These are phyloP conservation scores for Acer campestre DNA, from an alignment of 345 rosid genomes.

Conservation along the genomic window DNA sequence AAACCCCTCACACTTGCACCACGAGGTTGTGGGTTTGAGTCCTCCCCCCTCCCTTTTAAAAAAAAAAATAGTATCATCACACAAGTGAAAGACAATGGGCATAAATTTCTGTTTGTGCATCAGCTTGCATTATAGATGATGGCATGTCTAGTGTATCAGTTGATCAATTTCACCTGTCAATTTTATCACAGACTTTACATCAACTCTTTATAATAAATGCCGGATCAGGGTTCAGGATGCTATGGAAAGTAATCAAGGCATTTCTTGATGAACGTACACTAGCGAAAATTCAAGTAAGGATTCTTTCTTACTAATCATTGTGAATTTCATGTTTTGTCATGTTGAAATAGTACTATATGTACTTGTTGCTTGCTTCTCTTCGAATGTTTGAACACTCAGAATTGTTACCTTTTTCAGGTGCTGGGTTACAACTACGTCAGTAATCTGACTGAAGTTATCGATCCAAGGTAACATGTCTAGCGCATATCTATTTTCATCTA, in stretches of 20 bases:
- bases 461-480: conserved; percentile 39
- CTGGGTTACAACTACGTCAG: conserved; percentile 45
- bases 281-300: conserved; percentile 53
- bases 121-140: conserved; percentile 4
- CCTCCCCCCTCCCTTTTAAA: too few species aligned
- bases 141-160: not conserved
- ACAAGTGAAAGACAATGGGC: not conserved
- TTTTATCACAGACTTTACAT: conserved; percentile 42
- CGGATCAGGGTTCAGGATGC: conserved; percentile 63
- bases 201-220: conserved; percentile 60
- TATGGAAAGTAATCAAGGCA: conserved; percentile 59
- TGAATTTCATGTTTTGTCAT: not conserved
- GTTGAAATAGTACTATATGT: not conserved
- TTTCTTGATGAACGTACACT: conserved; percentile 57
- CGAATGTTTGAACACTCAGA: not conserved
- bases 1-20: too few species aligned
- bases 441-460: conserved; percentile 47
- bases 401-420: conserved; percentile 41
- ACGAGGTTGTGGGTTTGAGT: too few species aligned
- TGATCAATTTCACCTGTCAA: conserved; percentile 6
- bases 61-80: too few species aligned
- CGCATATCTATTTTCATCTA: not conserved
- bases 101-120: not conserved
- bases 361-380: conserved; percentile 4
- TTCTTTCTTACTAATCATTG: not conserved